Percentiles rank a stretch among this genome's conserved stretches.
Conservation (phyloP, 2,329 filamentous ascomycete genomes). For the Cladosporium sp. region DNA sequence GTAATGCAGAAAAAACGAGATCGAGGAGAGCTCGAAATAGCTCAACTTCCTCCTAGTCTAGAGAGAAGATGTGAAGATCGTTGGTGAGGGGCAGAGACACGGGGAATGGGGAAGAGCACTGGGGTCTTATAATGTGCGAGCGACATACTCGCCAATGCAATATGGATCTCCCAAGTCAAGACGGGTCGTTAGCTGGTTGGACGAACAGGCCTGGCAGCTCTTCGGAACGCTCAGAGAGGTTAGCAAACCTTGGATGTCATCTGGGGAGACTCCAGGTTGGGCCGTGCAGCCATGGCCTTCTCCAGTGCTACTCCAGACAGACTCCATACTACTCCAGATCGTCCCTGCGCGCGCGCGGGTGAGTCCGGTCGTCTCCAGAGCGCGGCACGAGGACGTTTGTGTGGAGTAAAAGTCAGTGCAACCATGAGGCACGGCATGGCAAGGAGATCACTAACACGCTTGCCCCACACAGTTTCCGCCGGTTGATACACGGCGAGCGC, state of each 20-base stretch:
- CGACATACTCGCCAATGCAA: constrained; percentile 14
- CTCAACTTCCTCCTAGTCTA: not conserved
- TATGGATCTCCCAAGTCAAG: constrained; percentile 8
- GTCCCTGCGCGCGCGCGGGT: constrained; percentile 3
- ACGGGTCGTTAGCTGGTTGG: constrained; percentile 9
- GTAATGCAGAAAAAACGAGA: not conserved
- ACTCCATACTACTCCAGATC: constrained; percentile 15
- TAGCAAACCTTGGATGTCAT: constrained; percentile 13
- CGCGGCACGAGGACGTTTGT: constrained; percentile 7
- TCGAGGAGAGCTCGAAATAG: not conserved
- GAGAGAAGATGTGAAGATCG: constrained; percentile 11
- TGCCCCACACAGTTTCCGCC: constrained; percentile 2
- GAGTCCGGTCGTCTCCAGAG: constrained; percentile 10
- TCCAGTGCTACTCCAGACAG: constrained; percentile 9
- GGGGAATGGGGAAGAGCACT: constrained; percentile 2
- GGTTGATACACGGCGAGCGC: constrained; percentile 12
- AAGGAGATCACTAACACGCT: not conserved
- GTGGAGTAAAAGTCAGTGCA: constrained; percentile 3
- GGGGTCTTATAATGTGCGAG: constrained; percentile 5
- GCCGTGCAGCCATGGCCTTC: constrained; percentile 18
- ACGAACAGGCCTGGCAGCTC: not conserved
- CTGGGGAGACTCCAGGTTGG: constrained; percentile 2
- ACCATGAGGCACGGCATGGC: not conserved
- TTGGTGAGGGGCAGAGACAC: constrained; percentile 11
- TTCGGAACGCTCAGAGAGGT: not conserved